Evolutionary conservation across 192 early-diverging fungal species (phyloP), one percentile per base, ranked within the genome.

Genomic region (Chytriomyces sp.): DNA sequence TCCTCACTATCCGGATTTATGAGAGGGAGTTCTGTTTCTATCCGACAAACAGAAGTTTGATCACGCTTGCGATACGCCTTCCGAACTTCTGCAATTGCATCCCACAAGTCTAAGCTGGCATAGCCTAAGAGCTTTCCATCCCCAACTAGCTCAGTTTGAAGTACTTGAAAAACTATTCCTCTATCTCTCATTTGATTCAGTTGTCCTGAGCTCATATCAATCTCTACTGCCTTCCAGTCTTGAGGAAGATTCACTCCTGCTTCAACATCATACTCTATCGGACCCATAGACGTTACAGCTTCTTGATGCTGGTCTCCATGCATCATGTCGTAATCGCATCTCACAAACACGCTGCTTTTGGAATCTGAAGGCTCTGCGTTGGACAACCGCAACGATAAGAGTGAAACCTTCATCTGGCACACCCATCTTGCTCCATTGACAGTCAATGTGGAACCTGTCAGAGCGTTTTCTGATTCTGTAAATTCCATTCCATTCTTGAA

Each of bases 21-120:
- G 14, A 79, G 31, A 3, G 73, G 73, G 34, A 75, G 76, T 3
- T 30, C 36, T 54, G 69, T 63, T 17, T 75, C 55, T 7, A 75
- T 55, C 37, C 36, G 19, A 17, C 31, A 44, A 2, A 38, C 12
- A 12, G 41, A 38, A 0, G 40, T 33, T n/a, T 25, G 26, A 33
- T 44, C 38, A 17, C 53, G 10, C 36, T 64, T 78, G 7, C 77
- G 26, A n/a, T 63, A 59, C 17, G 64, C 34, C 26, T 41, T 72
- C 19, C 65, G 64, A 3, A 57, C 36, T 55, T 25, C 65, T 53
- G 14, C 7, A 12, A 78, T 32, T 8, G 59, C 38, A 33, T 78
- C 73, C 52, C 59, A 75, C 5, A 78, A 39, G 37, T 78, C 77
- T 30, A 78, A 32, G 0, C 54, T 64, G 2, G 65, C 77, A 53